Base-by-base conservation (phyloP, 768 basidiomycete genomes). In the Phlegmacium glaucopus region DNA sequence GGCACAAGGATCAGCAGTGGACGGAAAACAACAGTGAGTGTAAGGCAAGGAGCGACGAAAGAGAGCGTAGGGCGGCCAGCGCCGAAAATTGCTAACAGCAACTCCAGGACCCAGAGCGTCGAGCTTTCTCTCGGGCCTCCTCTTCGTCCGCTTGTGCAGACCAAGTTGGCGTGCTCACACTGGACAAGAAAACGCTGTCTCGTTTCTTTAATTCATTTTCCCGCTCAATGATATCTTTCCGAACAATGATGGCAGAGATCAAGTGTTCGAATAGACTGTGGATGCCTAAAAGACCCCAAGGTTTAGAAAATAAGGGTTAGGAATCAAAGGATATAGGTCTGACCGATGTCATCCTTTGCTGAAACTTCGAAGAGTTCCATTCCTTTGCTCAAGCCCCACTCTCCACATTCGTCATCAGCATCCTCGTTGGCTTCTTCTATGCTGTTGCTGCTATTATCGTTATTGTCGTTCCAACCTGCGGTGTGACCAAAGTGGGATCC, bases 291-390 rank as follows among this genome's bases (percentile, higher is more conserved):
- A 45, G n/a, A 40, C 42, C 42, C 11, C 47, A 40, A 35, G 46
- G 18, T 35, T 39, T 10, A 36, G 29, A 25, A 12, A 50, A 46
- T 22, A 26, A 57, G 22, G 25, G 34, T 44, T 52, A 22, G 42
- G 26, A 30, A 47, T 48, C 38, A 53, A 47, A 47, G 51, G 59
- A 51, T 41, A 42, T 38, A 50, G 44, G 35, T 70, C 81, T 53
- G 51, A 93, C 92, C 93, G 27, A 69, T 60, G 60, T 90, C 87
- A 57, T 94, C 91, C 67, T 94, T 94, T 44, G 94, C 87, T 37
- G 90, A 94, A 15, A 95, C 90, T 62, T 95, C 90, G 54, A 89
- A 90, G 13, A 94, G 76, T 59, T 88, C 87, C 83, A 94, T 90
- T 51, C 83, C 87, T 61, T 86, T 87, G 61, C 76, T 82, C 32